These are phyloP conservation scores for Bisporella sp. DNA, from an alignment of 2,329 filamentous ascomycete genomes.

Conservation along the genomic window DNA sequence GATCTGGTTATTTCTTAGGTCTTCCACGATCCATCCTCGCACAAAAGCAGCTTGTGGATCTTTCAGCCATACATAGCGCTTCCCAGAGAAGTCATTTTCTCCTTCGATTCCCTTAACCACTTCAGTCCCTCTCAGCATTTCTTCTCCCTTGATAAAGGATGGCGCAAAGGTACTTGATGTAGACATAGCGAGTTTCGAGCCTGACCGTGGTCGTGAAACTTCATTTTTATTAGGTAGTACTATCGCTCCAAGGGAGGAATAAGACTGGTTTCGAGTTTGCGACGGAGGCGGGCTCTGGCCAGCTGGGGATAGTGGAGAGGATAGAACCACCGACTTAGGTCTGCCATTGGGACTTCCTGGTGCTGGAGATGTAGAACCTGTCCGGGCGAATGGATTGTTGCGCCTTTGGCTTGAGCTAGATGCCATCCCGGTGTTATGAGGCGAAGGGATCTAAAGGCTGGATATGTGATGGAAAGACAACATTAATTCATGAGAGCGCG, in stretches of 20 bases:
- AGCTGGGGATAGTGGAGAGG: conserved; percentile 22
- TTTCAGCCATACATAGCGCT: conserved; percentile 95
- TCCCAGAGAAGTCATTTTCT: conserved; percentile 97
- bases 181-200: conserved; percentile 59
- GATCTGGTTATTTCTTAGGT: conserved; percentile 61
- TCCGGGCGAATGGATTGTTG: conserved; percentile 72
- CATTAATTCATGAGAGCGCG: too few relatives aligned
- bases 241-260: conserved; percentile 40
- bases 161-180: conserved; percentile 84
- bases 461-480: too few relatives aligned
- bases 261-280: conserved; percentile 66
- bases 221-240: conserved; percentile 21
- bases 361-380: conserved; percentile 58
- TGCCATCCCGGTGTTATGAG: conserved; percentile 35
- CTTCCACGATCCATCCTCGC: conserved; percentile 85
- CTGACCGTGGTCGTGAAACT: conserved; percentile 38
- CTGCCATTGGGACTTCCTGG: conserved; percentile 44
- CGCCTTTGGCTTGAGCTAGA: conserved; percentile 64
- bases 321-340: conserved; percentile 71
- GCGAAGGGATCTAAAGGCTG: conserved; percentile 5
- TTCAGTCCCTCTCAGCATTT: conserved; percentile 53
- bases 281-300: conserved; percentile 29
- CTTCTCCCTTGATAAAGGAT: conserved; percentile 88
- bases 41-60: conserved; percentile 84
- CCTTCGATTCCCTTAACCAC: conserved; percentile 74